phyloP scores from a whole-genome alignment of 805 yeast genomes.

The Ogataea kodamae region DNA sequence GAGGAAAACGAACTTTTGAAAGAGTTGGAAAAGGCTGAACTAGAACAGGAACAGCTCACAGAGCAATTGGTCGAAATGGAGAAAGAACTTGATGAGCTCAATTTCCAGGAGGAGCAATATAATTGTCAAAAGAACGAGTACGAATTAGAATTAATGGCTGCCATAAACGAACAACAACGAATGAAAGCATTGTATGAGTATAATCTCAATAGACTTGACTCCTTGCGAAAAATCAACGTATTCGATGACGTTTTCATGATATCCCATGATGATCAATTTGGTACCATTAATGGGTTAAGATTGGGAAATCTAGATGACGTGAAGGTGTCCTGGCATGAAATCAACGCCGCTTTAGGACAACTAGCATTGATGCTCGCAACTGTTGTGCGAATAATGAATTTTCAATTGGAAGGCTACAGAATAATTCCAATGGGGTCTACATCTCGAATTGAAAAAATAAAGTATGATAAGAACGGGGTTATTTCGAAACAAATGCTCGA shows the following conservation, averaged over 20 bases:
- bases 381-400: slow-evolving; percentile 51
- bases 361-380: slow-evolving; percentile 66
- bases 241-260: slow-evolving; percentile 81
- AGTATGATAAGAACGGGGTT: slow-evolving; percentile 32
- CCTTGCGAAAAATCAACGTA: slow-evolving; percentile 71
- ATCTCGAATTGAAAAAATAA: slow-evolving; percentile 65
- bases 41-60: slow-evolving; percentile 43
- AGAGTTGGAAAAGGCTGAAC: slow-evolving; percentile 42
- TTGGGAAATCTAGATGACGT: slow-evolving; percentile 63
- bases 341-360: slow-evolving; percentile 90
- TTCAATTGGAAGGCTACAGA: slow-evolving; percentile 56
- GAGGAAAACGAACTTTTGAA: slow-evolving; percentile 37
- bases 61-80: slow-evolving; percentile 45
- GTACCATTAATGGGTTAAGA: slow-evolving; percentile 80
- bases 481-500: slow-evolving; percentile 41
- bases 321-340: slow-evolving; percentile 83
- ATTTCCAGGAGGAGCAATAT: slow-evolving; percentile 44
- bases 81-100: slow-evolving; percentile 34
- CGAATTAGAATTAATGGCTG: slow-evolving; percentile 49
- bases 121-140: slow-evolving; percentile 50
- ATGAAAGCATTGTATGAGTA: slow-evolving; percentile 59
- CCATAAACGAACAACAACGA: slow-evolving; percentile 55
- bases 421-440: slow-evolving; percentile 81
- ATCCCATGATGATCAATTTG: slow-evolving; percentile 79
- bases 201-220: slow-evolving; percentile 63